These are phyloP conservation scores for Castanopsis chinensis DNA, from an alignment of 306 rosid genomes.

Conservation along the genomic window DNA sequence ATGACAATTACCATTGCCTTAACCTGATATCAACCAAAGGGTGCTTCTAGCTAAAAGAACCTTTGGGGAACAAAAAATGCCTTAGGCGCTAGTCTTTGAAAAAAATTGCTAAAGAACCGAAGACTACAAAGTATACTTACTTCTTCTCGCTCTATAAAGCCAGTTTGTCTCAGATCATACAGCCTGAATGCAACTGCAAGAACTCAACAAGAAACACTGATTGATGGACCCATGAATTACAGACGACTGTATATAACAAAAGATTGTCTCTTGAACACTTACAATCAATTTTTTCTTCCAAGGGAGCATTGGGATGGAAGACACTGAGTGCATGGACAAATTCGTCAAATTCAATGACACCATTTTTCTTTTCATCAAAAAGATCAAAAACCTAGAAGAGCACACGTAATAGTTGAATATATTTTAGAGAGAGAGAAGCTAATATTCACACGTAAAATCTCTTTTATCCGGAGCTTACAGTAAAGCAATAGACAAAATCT, in stretches of 20 bases:
- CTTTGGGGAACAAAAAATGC: background rate
- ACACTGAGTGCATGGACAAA: constrained; percentile 65
- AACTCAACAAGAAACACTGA: constrained; percentile 14
- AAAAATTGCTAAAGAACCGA: no score
- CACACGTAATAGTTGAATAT: background rate
- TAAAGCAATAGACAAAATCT: background rate
- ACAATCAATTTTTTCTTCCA: constrained; percentile 76
- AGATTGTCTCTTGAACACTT: constrained; percentile 33
- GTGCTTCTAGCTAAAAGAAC: background rate
- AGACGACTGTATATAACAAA: constrained; percentile 4
- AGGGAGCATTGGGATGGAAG: constrained; percentile 74
- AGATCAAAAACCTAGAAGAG: constrained; percentile 66
- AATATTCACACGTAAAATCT: background rate
- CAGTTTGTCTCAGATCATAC: constrained; percentile 76
- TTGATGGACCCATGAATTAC: constrained; percentile 16
- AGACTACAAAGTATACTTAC: constrained; percentile 39
- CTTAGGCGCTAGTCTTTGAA: background rate
- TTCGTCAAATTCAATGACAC: constrained; percentile 79
- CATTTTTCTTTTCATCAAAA: constrained; percentile 73
- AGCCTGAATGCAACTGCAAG: constrained; percentile 76
- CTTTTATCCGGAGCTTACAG: background rate
- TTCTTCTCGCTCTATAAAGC: constrained; percentile 76
- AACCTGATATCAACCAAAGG: constrained; percentile 49
- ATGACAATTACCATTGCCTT: constrained; percentile 80
- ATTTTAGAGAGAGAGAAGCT: background rate